Percentiles rank a stretch among this genome's conserved stretches.
Conservation (phyloP, 2,329 filamentous ascomycete species). For the Pseudogymnoascus sp. region DNA sequence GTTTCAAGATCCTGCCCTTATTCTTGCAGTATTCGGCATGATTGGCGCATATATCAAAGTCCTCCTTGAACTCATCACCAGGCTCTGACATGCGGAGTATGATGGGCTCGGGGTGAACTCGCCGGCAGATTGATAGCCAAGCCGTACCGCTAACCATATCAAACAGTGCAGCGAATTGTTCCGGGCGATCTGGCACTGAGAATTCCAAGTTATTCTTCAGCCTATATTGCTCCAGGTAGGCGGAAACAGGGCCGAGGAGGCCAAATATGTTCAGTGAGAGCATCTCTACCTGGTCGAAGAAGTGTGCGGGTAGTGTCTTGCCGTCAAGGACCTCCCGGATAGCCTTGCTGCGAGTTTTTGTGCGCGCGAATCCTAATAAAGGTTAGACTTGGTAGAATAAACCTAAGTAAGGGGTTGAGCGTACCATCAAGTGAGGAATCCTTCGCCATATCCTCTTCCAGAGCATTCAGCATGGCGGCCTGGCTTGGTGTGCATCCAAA, state of each 20-base stretch:
- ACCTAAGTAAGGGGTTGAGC: background rate
- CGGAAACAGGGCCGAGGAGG: background rate
- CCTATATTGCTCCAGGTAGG: background rate
- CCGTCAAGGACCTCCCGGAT: background rate
- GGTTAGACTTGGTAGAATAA: background rate
- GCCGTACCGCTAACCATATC: background rate
- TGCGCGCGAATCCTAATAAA: background rate
- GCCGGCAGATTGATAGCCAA: background rate
- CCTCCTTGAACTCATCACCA: background rate
- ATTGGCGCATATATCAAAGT: background rate
- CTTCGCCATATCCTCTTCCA: background rate
- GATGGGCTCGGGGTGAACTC: background rate
- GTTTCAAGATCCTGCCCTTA: background rate
- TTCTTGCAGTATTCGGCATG: background rate
- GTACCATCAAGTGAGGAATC: background rate
- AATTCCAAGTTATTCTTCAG: background rate
- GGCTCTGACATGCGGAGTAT: background rate
- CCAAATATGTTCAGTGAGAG: background rate
- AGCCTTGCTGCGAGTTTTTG: background rate
- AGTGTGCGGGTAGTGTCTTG: background rate
- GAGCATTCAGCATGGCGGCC: background rate
- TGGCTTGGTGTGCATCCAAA: background rate
- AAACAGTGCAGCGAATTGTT: background rate
- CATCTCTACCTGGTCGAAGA: background rate
- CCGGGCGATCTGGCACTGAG: background rate